These are phyloP conservation scores for Mortierella sp. DNA, from an alignment of 371 early-diverging fungal species.

Conservation along the genomic window DNA sequence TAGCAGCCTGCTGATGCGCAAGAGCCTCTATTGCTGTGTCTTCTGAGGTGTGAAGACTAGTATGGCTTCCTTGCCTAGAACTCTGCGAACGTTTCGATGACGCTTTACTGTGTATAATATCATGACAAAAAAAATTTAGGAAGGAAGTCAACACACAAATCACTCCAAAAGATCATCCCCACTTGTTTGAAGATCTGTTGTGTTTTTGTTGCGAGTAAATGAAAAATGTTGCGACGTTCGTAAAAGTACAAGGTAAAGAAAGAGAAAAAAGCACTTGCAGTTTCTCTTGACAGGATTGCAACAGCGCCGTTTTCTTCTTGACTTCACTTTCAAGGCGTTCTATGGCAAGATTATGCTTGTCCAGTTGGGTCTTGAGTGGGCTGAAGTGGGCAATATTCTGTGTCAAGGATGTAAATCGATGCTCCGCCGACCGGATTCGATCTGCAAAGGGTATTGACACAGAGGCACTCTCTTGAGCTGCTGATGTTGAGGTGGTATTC, in stretches of 20 bases:
- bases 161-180: not conserved
- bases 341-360: slow-evolving; percentile 45
- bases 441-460: slow-evolving; percentile 16
- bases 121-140: not conserved
- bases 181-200: no score
- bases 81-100: slow-evolving; percentile 37
- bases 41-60: slow-evolving; percentile 35
- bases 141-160: not conserved
- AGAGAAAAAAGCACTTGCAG: slow-evolving; percentile 29
- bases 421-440: slow-evolving; percentile 48
- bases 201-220: no score
- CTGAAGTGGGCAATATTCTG: slow-evolving; percentile 55
- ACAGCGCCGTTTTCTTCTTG: slow-evolving; percentile 36
- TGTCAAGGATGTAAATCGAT: slow-evolving; percentile 48
- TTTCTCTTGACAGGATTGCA: slow-evolving; percentile 40
- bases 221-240: no score
- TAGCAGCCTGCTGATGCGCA: slow-evolving; percentile 31
- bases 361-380: slow-evolving; percentile 46
- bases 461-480: not conserved
- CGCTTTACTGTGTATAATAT: slow-evolving; percentile 23
- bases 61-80: slow-evolving; percentile 36
- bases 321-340: slow-evolving; percentile 48
- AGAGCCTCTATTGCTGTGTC: slow-evolving; percentile 7
- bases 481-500: not conserved
- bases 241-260: not conserved